Base-by-base conservation (phyloP, 805 yeast species). In the Candida oleophila region DNA sequence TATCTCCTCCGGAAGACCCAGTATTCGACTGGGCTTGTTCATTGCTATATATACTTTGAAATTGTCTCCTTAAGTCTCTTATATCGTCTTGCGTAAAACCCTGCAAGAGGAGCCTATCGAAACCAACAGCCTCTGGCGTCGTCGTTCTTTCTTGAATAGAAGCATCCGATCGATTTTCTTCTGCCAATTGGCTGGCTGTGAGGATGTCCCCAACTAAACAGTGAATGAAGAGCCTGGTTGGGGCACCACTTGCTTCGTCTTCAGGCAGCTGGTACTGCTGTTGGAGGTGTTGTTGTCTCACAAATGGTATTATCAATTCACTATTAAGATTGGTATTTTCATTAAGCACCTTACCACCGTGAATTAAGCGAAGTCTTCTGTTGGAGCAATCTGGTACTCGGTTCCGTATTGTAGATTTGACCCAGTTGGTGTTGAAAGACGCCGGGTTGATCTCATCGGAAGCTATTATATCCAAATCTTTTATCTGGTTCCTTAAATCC, bases 81-180 rank as follows among this genome's bases (percentile, higher is more conserved):
- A 91, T 80, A 55, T 91, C 97, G 49, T 81, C 85, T 28, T 81
- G 87, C 3, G 87, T 76, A 59, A 91, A 88, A 7, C 97, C 97
- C 38, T 90, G 91, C 28, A 82, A 80, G 15, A 90, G 73, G 44
- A 91, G 70, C 37, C 97, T 68, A 62, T 91, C 97, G 62, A 91
- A 89, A 2, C 97, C 97, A 14, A 83, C 78, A 2, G 85, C 83
- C 12, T 89, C 90, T 1, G 88, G 89, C 3, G 60, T 56, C 0
- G 87, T 82, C 2, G 78, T 64, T 28, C 68, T 71, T 16, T 57
- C 57, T 16, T 81, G 86, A 8, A 76, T 78, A 45, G 59, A 57
- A 43, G 67, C 68, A 56, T 86, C 91, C 43, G 80, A 54, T 43
- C 76, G 77, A 42, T 75, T 80, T 54, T 87, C 96, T 38, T 78